Base-by-base conservation (phyloP, 2,329 filamentous ascomycete species). In the Grosmannia clavigera region DNA sequence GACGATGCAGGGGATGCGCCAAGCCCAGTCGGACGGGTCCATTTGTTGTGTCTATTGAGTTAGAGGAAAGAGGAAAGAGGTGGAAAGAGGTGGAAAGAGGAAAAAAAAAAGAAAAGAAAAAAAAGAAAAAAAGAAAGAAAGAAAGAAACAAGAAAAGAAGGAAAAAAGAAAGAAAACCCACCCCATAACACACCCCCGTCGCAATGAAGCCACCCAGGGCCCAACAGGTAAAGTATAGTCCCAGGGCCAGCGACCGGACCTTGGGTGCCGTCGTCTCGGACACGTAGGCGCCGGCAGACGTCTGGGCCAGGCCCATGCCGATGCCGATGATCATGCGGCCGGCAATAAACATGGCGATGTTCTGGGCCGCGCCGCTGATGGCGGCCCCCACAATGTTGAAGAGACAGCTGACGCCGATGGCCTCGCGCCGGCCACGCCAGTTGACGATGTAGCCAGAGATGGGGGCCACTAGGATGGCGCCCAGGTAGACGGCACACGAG, bases 301-400 rank as follows among this genome's bases (percentile, higher is more conserved):
- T 64, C 52, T 65, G 63, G 48, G 61, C 63, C 5, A 66, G 53
- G 48, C 64, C 64, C 61, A 61, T 66, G 31, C 64, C 66, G 25
- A 66, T 52, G 16, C 67, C 67, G 51, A 69, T 61, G 31, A 69
- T 61, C 59, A 67, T 62, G 56, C 67, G 66, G 27, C 63, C 65
- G 10, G 64, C 62, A 56, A 67, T 63, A 55, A 69, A 68, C 66
- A 68, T 68, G 63, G 58, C 66, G 51, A 67, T 64, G 60, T 68
- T 66, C 56, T 64, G 64, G 38, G 67, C 62, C 2, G 59, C 63
- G 14, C 62, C 65, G 40, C 62, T 62, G 43, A 69, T 64, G 12
- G 62, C 61, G 6, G 63, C 65, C 19, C 65, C 67, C 3, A 67
- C 38, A 19, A 69, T 61, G 27, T 62, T 68, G 40, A 65, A 62